Evolutionary conservation across 1,284 basidiomycete genomes (phyloP).

Genomic region (Tylopilus orsonianus): DNA sequence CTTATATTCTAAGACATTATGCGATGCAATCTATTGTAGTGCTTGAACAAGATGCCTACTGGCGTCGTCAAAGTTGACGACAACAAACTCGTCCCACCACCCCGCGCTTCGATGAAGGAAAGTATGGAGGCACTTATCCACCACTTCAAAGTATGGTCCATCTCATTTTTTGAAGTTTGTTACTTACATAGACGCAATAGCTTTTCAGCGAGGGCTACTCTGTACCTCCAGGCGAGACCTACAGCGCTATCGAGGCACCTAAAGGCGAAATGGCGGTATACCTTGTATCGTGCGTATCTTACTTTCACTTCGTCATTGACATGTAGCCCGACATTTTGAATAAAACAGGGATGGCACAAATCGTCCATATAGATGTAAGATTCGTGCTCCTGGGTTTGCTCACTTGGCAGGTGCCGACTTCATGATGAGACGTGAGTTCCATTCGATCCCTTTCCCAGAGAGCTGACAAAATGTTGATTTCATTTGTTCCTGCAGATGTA

Average conservation of each 20-base stretch:
- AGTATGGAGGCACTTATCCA: slow-evolving; percentile 98
- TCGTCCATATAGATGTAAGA: slow-evolving; percentile 92
- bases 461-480: neutral
- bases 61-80: slow-evolving; percentile 96
- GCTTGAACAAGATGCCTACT: slow-evolving; percentile 95
- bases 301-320: neutral
- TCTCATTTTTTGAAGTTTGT: slow-evolving; percentile 2
- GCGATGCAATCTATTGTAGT: slow-evolving; percentile 44
- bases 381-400: slow-evolving; percentile 91
- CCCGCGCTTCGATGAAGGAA: slow-evolving; percentile 98
- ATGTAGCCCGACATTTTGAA: slow-evolving; percentile 1
- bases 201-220: slow-evolving; percentile 97
- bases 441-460: neutral
- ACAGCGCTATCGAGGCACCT: slow-evolving; percentile 96
- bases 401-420: slow-evolving; percentile 92
- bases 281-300: slow-evolving; percentile 73
- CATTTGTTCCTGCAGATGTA: slow-evolving; percentile 51
- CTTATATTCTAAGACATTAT: neutral
- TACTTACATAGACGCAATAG: slow-evolving; percentile 36
- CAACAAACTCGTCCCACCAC: slow-evolving; percentile 97
- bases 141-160: slow-evolving; percentile 82
- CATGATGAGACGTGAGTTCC: slow-evolving; percentile 82
- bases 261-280: slow-evolving; percentile 99
- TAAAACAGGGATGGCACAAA: slow-evolving; percentile 77
- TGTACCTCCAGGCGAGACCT: slow-evolving; percentile 97